Evolutionary conservation across 768 basidiomycete species (phyloP), one percentile per base, ranked within the genome.

Genomic region (Tulasnella sp.): DNA sequence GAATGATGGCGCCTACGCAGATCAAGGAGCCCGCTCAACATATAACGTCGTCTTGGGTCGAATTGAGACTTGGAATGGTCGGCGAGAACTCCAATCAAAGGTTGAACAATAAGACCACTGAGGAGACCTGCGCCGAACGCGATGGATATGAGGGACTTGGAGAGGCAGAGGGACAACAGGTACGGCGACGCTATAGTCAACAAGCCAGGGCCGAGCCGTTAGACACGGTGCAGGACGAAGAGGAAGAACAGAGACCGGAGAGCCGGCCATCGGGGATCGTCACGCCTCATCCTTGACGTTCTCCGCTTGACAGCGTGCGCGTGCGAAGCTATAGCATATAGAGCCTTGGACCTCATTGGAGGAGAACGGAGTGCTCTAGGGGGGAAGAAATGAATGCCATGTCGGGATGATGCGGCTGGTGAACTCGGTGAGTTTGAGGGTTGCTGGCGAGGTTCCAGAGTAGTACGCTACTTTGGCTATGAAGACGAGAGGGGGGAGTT

Each of bases 61-160:
- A 92, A 94, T 3, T 90, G 87, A 2, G 94, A 96, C 70, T 90
- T 92, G 55, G 91, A 95, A 61, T 90, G 90, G 83, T 98, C 96
- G 35, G 95, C 92, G 69, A 96, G 86, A 26, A 95, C 87, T 89
- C 94, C 93, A 81, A 97, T 94, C 61, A 96, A 83, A 0, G 96
- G 97, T 82, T 98, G 96, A 80, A 97, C 92, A 70, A 98, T 86
- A 29, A 99, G 88, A 2, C 96, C 96, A 0, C 93, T 94, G 9
- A 96, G 85, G 1, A 94, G 96, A 0, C 96, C 96, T 2, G 96
- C 96, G 69, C 97, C 87, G 83, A 99, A 96, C 15, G 98, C 96
- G 29, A 94, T 87, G 0, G 95, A 92, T 90, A 98, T 94, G 79
- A 88, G 87, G 2, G 93, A 91, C 84, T 95, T 97, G 2, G 92